Conservation (phyloP, 73 alveolate genomes). For the Symbiodinium pilosum region DNA sequence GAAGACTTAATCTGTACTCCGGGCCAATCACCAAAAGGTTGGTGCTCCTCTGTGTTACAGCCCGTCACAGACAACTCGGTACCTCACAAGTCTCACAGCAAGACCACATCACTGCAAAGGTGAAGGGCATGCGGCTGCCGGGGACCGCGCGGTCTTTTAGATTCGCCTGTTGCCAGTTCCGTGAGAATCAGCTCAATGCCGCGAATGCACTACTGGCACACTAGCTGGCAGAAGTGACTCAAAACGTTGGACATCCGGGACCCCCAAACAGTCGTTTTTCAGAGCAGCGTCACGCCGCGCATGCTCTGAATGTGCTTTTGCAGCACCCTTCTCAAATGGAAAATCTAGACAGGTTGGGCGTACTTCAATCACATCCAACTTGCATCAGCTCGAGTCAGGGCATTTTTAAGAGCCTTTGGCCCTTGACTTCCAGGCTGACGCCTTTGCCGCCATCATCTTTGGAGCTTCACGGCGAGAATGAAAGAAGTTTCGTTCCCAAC, state of each 20-base stretch:
- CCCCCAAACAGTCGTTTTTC: background rate
- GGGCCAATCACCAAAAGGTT: background rate
- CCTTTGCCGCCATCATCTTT: no score
- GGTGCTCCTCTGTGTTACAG: slow-evolving; percentile 58
- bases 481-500: background rate
- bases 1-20: background rate
- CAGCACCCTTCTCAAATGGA: no score
- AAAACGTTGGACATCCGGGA: background rate
- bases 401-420: no score
- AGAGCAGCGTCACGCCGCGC: background rate
- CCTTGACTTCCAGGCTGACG: no score
- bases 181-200: no score
- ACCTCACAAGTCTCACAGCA: background rate
- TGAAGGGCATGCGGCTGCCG: background rate
- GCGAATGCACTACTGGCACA: no score
- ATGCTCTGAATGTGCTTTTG: background rate
- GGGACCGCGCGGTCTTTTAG: background rate
- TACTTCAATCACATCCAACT: no score
- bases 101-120: background rate
- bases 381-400: no score
- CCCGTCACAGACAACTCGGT: slow-evolving; percentile 46
- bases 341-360: no score
- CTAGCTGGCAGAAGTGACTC: background rate
- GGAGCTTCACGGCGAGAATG: background rate
- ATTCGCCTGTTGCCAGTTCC: background rate